A percentile compares a stretch with the other conserved stretches of the same genome.
phyloP scores from a whole-genome alignment of 1,284 basidiomycete genomes.

The Sanghuangporus sanghuang region DNA sequence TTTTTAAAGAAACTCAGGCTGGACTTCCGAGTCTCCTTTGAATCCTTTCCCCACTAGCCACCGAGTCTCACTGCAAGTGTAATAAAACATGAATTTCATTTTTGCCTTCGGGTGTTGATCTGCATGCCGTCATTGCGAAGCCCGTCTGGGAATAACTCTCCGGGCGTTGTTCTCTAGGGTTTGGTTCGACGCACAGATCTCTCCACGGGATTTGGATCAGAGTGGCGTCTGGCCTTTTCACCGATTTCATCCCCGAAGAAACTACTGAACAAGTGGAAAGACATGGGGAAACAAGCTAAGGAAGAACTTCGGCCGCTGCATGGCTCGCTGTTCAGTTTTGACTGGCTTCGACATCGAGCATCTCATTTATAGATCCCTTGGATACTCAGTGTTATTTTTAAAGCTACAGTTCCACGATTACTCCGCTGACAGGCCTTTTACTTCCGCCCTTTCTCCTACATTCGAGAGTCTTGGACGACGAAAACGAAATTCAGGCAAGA shows the following conservation, averaged over 20 bases:
- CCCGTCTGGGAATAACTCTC: too few relatives aligned
- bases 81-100: too few relatives aligned
- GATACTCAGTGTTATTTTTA: neutral
- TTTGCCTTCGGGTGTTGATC: too few relatives aligned
- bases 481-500: neutral
- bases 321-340: neutral
- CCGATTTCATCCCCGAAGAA: neutral
- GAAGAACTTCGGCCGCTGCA: neutral
- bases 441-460: neutral
- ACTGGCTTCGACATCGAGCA: neutral
- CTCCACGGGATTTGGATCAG: too few relatives aligned
- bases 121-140: too few relatives aligned
- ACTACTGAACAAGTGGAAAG: neutral
- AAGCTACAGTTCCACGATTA: neutral
- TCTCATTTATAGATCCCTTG: neutral
- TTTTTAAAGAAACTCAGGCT: too few relatives aligned
- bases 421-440: neutral
- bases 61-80: too few relatives aligned
- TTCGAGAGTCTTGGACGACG: neutral
- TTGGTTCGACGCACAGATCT: too few relatives aligned
- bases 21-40: too few relatives aligned
- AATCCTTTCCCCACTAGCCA: too few relatives aligned
- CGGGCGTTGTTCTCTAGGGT: too few relatives aligned
- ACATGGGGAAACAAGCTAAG: neutral
- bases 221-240: neutral